These are phyloP conservation scores for Aspergillus pseudotamarii DNA, from an alignment of 2,329 filamentous ascomycete species.

Conservation along the genomic window DNA sequence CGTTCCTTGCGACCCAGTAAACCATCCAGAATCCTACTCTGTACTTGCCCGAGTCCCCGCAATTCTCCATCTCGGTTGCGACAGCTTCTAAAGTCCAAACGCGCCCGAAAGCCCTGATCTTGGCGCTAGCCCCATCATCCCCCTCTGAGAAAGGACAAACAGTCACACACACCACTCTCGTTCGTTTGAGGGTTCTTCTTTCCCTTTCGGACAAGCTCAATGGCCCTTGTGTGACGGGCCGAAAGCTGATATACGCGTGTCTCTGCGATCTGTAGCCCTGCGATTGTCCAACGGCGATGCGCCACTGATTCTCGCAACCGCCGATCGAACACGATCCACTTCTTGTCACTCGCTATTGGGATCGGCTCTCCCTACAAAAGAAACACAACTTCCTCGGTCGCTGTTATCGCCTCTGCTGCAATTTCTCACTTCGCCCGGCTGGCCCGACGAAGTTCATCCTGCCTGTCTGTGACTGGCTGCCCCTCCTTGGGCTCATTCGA, in stretches of 20 bases:
- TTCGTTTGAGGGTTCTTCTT: conserved; percentile 3
- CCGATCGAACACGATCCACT: conserved; percentile 14
- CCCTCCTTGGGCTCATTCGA: conserved; percentile 4
- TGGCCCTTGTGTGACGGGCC: conserved; percentile 15
- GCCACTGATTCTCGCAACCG: conserved; percentile 18
- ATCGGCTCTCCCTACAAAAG: conserved; percentile 10
- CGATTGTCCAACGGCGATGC: conserved; percentile 20
- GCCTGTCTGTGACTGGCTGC: conserved; percentile 3
- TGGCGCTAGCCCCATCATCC: conserved; percentile 17
- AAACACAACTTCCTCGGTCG: conserved; percentile 6
- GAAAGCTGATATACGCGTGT: conserved; percentile 14
- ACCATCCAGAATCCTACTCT: conserved; percentile 1
- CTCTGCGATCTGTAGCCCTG: conserved; percentile 4
- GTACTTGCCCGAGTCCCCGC: conserved; percentile 1
- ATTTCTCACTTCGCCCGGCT: conserved; percentile 36
- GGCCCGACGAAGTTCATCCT: conserved; percentile 35
- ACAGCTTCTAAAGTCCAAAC: conserved; percentile 11
- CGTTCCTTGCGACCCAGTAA: conserved; percentile 5
- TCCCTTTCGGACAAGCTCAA: conserved; percentile 9
- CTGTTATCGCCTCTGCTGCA: conserved; percentile 11
- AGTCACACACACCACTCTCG: neutral
- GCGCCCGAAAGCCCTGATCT: conserved; percentile 18
- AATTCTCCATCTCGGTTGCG: conserved; percentile 4
- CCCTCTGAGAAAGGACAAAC: neutral
- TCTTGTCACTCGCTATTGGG: conserved; percentile 16